Evolutionary conservation across 345 rosid species (phyloP), one percentile per base, ranked within the genome.

Genomic region (Pugionium dolabratum): DNA sequence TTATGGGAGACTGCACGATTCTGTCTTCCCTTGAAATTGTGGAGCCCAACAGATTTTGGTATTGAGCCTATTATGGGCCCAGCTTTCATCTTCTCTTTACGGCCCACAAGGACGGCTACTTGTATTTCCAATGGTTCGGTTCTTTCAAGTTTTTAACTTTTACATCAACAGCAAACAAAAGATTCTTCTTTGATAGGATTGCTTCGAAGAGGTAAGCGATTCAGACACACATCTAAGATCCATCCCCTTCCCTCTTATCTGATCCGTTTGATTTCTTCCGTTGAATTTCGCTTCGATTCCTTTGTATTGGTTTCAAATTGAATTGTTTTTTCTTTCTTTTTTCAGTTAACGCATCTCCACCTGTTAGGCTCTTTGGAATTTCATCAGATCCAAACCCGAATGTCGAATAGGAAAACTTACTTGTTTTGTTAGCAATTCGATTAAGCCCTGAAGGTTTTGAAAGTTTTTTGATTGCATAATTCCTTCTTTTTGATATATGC

Each of bases 191-290:
- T 18, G 18, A 18, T 18, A 18, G 18, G 18, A 18, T 18, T 18
- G 59, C 5, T 37, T 59, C 42, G 66, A 3, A 34, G 5, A 69
- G 66, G 73, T 68, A 59, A 49, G 59, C 52, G 59, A 49, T 59
- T 59, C 59, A 50, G 5, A 18, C 18, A 46, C 66, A 59, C 59
- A 49, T 49, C 59, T 69, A 7, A 41, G 66, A 69, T 58, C 51
- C 46, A 4, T 65, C 44, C 41, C 33, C 47, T 31, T 47, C 5
- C 33, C 26, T 62, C 35, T 26, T 7, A 11, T 39, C 3, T 48
- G 8, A 51, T 64, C 49, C 6, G 43, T 58, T 41, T 42, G 26
- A 6, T 40, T 29, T 41, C 3, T 4, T 50, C 26, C 2, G 6
- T 33, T 27, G 26, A 60, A 11, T 61, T 41, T 53, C 5, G 1